A percentile compares a stretch with the other conserved stretches of the same genome.
These are phyloP conservation scores for Pseudogymnoascus sp. DNA, from an alignment of 2,329 filamentous ascomycete species.

Conservation along the genomic window DNA sequence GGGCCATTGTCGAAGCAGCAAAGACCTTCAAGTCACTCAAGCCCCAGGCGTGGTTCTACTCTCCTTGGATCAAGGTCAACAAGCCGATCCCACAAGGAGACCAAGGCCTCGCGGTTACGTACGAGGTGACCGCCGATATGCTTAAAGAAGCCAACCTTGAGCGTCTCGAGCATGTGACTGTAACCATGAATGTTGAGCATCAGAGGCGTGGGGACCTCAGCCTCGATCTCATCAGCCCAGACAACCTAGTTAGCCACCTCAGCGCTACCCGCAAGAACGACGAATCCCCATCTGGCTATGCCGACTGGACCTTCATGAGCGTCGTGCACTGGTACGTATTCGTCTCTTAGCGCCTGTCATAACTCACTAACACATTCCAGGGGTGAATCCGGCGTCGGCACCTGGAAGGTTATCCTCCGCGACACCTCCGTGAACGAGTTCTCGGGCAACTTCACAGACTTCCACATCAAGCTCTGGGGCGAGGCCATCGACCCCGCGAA, in stretches of 20 bases:
- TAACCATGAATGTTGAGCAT: slow-evolving; percentile 95
- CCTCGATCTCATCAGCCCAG: slow-evolving; percentile 81
- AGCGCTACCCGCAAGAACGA: slow-evolving; percentile 68
- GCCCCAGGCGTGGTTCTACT: slow-evolving; percentile 90
- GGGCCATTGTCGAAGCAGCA: slow-evolving; percentile 72
- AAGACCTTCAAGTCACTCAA: slow-evolving; percentile 84
- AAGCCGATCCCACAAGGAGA: slow-evolving; percentile 78
- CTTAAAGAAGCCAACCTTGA: slow-evolving; percentile 74
- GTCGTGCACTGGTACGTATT: slow-evolving; percentile 79
- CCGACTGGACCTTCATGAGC: slow-evolving; percentile 98
- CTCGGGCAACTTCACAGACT: slow-evolving; percentile 76
- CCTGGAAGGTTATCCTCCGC: slow-evolving; percentile 84
- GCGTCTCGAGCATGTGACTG: slow-evolving; percentile 84
- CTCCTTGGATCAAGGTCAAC: slow-evolving; percentile 87
- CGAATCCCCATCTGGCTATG: slow-evolving; percentile 59
- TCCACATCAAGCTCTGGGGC: slow-evolving; percentile 91
- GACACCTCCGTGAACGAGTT: slow-evolving; percentile 72
- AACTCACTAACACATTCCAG: slow-evolving; percentile 38
- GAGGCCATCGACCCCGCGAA: slow-evolving; percentile 70
- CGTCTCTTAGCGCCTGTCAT: background rate
- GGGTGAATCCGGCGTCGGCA: slow-evolving; percentile 82
- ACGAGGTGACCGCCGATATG: slow-evolving; percentile 75
- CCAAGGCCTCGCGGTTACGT: slow-evolving; percentile 67
- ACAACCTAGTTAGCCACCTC: slow-evolving; percentile 73
- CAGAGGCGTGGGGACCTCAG: slow-evolving; percentile 81